Percentiles rank a stretch among this genome's conserved stretches.
These are phyloP conservation scores for Immersiella caudata DNA, from an alignment of 495 filamentous ascomycete species.

Conservation along the genomic window DNA sequence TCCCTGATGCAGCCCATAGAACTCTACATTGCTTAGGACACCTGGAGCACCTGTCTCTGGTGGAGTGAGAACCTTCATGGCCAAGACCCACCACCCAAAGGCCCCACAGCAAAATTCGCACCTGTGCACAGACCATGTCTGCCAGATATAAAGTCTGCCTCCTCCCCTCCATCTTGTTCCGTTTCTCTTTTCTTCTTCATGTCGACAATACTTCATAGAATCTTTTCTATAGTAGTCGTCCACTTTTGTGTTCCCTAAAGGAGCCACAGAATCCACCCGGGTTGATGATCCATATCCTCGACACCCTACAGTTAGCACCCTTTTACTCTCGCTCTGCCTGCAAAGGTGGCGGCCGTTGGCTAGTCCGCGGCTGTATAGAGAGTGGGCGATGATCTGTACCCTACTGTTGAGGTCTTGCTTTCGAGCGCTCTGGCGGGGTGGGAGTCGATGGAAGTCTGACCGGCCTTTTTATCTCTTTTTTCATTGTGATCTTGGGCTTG, in stretches of 20 bases:
- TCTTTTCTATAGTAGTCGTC: constrained; percentile 16
- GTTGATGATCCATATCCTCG: constrained; percentile 14
- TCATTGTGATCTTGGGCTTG: constrained; percentile 11
- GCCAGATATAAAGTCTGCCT: background rate
- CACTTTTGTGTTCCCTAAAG: constrained; percentile 15
- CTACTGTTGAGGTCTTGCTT: constrained; percentile 13
- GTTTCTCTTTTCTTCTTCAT: constrained; percentile 17
- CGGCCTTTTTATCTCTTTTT: constrained; percentile 9
- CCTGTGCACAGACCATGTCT: background rate
- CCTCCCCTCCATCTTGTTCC: background rate
- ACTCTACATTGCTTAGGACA: too few species aligned
- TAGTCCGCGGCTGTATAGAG: constrained; percentile 7
- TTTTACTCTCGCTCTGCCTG: constrained; percentile 13
- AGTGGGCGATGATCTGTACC: constrained; percentile 17
- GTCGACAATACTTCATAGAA: constrained; percentile 18
- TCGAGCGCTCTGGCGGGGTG: constrained; percentile 13
- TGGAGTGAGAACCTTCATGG: too few species aligned
- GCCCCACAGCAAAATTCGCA: background rate
- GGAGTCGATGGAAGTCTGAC: constrained; percentile 13
- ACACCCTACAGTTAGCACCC: constrained; percentile 14
- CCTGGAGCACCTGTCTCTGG: too few species aligned
- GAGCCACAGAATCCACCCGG: background rate
- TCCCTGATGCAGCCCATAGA: too few species aligned
- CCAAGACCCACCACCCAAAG: background rate
- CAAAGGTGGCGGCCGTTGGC: constrained; percentile 8